Base-by-base conservation (phyloP, 129 eudicot genomes). In the Flaveria bidentis region DNA sequence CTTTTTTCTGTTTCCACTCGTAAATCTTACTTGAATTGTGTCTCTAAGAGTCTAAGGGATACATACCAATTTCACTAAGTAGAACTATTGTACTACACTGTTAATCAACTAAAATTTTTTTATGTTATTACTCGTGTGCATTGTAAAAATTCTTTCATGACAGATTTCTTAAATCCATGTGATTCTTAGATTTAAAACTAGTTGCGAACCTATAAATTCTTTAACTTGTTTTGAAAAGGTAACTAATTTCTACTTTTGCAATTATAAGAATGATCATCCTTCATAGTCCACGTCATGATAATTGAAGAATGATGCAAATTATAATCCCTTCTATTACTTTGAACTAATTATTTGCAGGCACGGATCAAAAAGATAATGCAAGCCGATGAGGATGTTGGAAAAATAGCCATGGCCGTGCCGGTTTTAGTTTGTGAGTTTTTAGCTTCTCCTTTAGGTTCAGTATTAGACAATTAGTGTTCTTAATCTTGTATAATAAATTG, bases 331-430 rank as follows among this genome's bases (percentile, higher is more conserved):
- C 73, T 53, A 53, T 28, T 50, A 18, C 0, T 52, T 36, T 67
- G 1, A 39, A 33, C 18, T 67, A 26, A 36, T 69, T 69, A 26
- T 79, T 74, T 76, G 67, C 84, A 91, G 97, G 88, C 95, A 65
- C 92, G 97, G 36, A 91, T 91, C 25, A 91, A 91, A 70, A 92
- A 92, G 71, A 92, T 92, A n/a, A 92, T 92, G 97, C 97, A 91
- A 84, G 92, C 97, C 26, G 96, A 91, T 80, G 97, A 91, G 83
- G 97, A 91, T 56, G 90, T 91, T 4, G 97, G 97, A 72, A 91
- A 91, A 85, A 91, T 91, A 67, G 97, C 97, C 61, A 84, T 89
- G 92, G 97, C 96, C 13, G 97, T 92, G 25, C 97, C 97, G 7
- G 90, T 92, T 85, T 75, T 92, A 85, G 97, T 92, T 20, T 92